phyloP scores from a whole-genome alignment of 345 rosid genomes.

The Rhodomyrtus tomentosa region DNA sequence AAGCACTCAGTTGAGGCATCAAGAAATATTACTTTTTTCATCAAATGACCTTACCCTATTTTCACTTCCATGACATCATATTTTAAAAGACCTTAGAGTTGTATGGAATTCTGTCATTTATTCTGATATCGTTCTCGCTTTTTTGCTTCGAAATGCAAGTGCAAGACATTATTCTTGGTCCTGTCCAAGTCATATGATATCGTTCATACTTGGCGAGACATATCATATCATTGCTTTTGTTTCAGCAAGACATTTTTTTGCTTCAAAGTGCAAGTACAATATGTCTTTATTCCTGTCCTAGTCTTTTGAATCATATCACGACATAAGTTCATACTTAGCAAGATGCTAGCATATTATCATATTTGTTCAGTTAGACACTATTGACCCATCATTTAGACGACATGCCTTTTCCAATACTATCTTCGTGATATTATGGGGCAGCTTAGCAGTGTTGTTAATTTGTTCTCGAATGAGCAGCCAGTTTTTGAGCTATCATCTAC shows the following conservation, averaged over 20 bases:
- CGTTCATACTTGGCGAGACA: neutral
- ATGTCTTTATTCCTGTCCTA: neutral
- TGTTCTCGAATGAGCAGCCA: neutral
- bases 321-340: neutral
- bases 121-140: neutral
- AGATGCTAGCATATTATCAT: neutral
- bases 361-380: neutral
- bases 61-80: neutral
- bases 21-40: neutral
- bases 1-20: neutral
- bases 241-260: neutral
- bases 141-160: neutral
- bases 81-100: neutral
- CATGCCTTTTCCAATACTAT: neutral
- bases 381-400: neutral
- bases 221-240: neutral
- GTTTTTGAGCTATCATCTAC: neutral
- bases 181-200: neutral
- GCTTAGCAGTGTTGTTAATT: neutral
- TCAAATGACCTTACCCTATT: neutral
- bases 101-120: neutral
- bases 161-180: neutral
- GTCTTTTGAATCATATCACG: neutral
- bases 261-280: neutral
- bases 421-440: neutral